Evolutionary conservation across 495 filamentous ascomycete genomes (phyloP).

Genomic region (Hypoxylon lenormandii): DNA sequence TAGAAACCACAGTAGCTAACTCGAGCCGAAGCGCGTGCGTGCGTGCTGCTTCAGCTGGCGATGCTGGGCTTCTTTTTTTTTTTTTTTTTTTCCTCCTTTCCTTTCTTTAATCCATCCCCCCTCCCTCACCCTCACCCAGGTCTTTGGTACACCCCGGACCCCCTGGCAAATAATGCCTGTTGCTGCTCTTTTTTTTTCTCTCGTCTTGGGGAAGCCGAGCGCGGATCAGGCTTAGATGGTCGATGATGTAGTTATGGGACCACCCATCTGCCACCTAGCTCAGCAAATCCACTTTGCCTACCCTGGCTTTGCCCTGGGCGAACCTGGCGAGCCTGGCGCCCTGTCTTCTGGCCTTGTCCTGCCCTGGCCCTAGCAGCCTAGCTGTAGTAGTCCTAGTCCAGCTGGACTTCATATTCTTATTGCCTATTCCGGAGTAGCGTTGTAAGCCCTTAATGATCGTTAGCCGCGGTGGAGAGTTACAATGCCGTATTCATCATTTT

Average conservation of each 20-base stretch:
- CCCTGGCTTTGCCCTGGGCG: conserved; percentile 20
- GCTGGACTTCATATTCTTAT: conserved; percentile 34
- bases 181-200: conserved; percentile 27
- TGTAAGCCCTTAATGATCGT: conserved; percentile 5
- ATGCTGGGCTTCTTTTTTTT: conserved; percentile 18
- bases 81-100: conserved; percentile 7
- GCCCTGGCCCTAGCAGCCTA: conserved; percentile 43
- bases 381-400: conserved; percentile 42
- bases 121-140: conserved; percentile 37
- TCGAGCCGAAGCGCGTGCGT: neutral
- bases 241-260: conserved; percentile 52
- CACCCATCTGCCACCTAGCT: conserved; percentile 49
- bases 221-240: conserved; percentile 45
- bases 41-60: neutral
- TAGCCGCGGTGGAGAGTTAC: neutral
- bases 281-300: conserved; percentile 35
- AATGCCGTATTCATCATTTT: conserved; percentile 18
- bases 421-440: conserved; percentile 33
- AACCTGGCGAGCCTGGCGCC: conserved; percentile 20
- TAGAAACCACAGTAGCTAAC: neutral
- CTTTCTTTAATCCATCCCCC: no score
- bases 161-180: conserved; percentile 41
- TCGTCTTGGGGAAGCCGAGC: conserved; percentile 50
- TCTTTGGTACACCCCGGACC: conserved; percentile 44
- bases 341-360: conserved; percentile 35